Conservation (phyloP, 1,139 yeast genomes). For the Candida pseudoviswanathii region DNA sequence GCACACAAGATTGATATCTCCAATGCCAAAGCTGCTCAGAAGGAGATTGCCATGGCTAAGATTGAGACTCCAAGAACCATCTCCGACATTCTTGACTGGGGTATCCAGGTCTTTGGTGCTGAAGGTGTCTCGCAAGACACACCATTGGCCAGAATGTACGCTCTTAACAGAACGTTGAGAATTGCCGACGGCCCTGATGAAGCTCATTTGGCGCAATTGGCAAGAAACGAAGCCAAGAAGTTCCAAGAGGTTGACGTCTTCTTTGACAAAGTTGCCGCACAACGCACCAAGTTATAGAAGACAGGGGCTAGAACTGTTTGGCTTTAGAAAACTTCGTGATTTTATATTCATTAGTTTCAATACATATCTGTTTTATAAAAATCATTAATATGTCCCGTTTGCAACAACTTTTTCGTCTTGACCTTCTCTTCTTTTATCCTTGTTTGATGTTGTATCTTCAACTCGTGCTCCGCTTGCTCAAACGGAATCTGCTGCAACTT, state of each 20-base stretch:
- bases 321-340: background rate
- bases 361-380: constrained; percentile 57
- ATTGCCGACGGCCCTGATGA: constrained; percentile 81
- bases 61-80: constrained; percentile 66
- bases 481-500: constrained; percentile 60
- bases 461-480: constrained; percentile 56
- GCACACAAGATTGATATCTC: constrained; percentile 63
- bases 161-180: constrained; percentile 59
- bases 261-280: constrained; percentile 28
- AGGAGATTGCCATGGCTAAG: constrained; percentile 70
- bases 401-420: constrained; percentile 50
- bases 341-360: constrained; percentile 20
- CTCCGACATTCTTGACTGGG: constrained; percentile 60
- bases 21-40: constrained; percentile 58
- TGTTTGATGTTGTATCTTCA: constrained; percentile 37
- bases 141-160: constrained; percentile 59
- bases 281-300: constrained; percentile 29
- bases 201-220: constrained; percentile 66
- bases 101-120: constrained; percentile 70
- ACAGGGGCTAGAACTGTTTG: too few relatives aligned
- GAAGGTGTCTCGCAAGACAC: constrained; percentile 70
- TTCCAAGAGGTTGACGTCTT: constrained; percentile 35
- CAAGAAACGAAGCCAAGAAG: constrained; percentile 44
- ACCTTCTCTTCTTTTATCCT: constrained; percentile 47
- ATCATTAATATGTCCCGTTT: constrained; percentile 60